Percentiles rank a stretch among this genome's conserved stretches.
Conservation (phyloP, 2,329 filamentous ascomycete species). For the Pseudogymnoascus sp. region DNA sequence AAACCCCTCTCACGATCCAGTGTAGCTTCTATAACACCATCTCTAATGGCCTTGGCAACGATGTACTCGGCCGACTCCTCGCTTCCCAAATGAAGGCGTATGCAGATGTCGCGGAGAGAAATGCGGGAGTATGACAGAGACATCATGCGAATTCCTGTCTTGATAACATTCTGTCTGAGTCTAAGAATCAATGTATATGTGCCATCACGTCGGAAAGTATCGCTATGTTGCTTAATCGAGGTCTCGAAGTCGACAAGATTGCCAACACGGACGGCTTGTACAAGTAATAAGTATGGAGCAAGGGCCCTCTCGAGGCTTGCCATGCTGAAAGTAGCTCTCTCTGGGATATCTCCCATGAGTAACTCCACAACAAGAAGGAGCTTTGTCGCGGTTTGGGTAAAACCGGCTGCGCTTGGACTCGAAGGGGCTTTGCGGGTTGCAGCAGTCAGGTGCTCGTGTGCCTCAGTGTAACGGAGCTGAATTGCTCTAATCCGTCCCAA, state of each 20-base stretch:
- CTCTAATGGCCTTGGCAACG: slow-evolving; percentile 94
- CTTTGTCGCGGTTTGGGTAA: slow-evolving; percentile 94
- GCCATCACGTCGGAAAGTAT: slow-evolving; percentile 83
- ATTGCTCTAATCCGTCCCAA: slow-evolving; percentile 93
- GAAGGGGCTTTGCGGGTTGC: slow-evolving; percentile 93
- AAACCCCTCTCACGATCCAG: slow-evolving; percentile 90
- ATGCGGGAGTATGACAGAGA: slow-evolving; percentile 96
- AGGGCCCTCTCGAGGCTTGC: slow-evolving; percentile 78
- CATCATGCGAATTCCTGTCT: slow-evolving; percentile 98
- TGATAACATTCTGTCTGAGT: slow-evolving; percentile 96
- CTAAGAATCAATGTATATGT: slow-evolving; percentile 94
- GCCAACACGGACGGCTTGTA: slow-evolving; percentile 92
- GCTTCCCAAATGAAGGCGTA: slow-evolving; percentile 83
- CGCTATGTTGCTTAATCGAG: slow-evolving; percentile 71
- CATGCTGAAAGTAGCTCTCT: slow-evolving; percentile 88
- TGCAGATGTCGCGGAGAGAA: slow-evolving; percentile 93
- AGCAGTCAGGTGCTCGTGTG: slow-evolving; percentile 85
- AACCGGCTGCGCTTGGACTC: slow-evolving; percentile 80
- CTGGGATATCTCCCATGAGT: slow-evolving; percentile 96
- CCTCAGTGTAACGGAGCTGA: slow-evolving; percentile 93
- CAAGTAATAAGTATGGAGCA: slow-evolving; percentile 86
- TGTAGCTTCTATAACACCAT: slow-evolving; percentile 93
- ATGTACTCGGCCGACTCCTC: slow-evolving; percentile 99
- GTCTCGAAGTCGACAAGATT: slow-evolving; percentile 90
- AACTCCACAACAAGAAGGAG: slow-evolving; percentile 93